Percentiles rank a stretch among this genome's conserved stretches.
Evolutionary conservation across 805 yeast species (phyloP).

Genomic region (Candida ascalaphidarum): DNA sequence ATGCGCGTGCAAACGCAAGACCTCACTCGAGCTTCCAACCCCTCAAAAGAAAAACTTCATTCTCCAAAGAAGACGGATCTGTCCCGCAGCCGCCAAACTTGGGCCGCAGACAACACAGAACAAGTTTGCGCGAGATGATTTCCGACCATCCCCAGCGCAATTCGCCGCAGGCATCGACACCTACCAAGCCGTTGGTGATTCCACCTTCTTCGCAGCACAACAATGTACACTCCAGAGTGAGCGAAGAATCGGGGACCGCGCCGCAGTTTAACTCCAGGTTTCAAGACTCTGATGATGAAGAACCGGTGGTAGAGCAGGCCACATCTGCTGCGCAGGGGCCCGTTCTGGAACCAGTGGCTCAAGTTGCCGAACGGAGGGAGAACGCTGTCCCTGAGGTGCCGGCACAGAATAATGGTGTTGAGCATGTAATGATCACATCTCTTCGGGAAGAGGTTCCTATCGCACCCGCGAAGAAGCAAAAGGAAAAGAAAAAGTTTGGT

Average conservation of each 20-base stretch:
- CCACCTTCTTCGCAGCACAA: slow-evolving; percentile 4
- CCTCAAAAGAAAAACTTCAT: slow-evolving; percentile 44
- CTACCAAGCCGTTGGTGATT: slow-evolving; percentile 5
- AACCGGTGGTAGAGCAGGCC: slow-evolving; percentile 7
- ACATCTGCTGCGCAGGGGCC: slow-evolving; percentile 20
- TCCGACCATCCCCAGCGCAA: background rate
- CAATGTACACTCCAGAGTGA: background rate
- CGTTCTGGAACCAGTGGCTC: background rate
- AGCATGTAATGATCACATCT: too few relatives aligned
- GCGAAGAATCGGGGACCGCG: slow-evolving; percentile 1
- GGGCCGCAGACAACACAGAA: background rate
- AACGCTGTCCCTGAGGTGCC: background rate
- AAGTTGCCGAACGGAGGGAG: background rate
- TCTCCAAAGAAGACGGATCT: slow-evolving; percentile 35
- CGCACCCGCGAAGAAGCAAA: too few relatives aligned
- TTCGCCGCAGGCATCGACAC: slow-evolving; percentile 1
- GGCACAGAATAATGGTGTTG: slow-evolving; percentile 13
- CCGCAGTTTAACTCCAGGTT: slow-evolving; percentile 44
- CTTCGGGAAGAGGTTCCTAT: too few relatives aligned
- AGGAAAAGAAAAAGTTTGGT: slow-evolving; percentile 31
- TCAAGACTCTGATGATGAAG: slow-evolving; percentile 58
- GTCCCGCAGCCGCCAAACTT: slow-evolving; percentile 4
- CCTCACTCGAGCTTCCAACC: slow-evolving; percentile 32
- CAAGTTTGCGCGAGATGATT: background rate
- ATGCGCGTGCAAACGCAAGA: slow-evolving; percentile 41